phyloP scores from a whole-genome alignment of 2,329 filamentous ascomycete species.

The Clonostachys byssicola region DNA sequence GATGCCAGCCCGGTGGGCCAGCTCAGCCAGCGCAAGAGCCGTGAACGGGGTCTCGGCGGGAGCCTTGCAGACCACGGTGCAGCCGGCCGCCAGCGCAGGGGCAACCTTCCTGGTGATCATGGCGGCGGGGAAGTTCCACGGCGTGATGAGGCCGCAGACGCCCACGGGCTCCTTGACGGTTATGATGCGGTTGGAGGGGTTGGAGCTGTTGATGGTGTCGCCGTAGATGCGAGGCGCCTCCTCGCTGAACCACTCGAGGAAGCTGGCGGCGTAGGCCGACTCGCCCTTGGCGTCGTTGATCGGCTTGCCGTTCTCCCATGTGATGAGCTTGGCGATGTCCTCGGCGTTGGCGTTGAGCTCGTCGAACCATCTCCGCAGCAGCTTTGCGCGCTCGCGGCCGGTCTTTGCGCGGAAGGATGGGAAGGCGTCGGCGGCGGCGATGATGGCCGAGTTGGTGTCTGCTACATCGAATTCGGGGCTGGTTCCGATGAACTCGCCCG shows the following conservation, averaged over 20 bases:
- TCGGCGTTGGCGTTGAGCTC: slow-evolving; percentile 74
- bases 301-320: slow-evolving; percentile 88
- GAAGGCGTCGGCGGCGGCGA: slow-evolving; percentile 75
- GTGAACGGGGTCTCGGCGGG: slow-evolving; percentile 92
- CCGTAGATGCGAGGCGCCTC: slow-evolving; percentile 73
- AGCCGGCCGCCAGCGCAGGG: slow-evolving; percentile 85
- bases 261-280: slow-evolving; percentile 67
- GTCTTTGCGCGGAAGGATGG: slow-evolving; percentile 66
- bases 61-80: slow-evolving; percentile 88
- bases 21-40: slow-evolving; percentile 79
- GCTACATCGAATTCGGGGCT: slow-evolving; percentile 77
- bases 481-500: slow-evolving; percentile 74
- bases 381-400: slow-evolving; percentile 67
- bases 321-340: slow-evolving; percentile 78
- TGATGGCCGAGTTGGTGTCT: slow-evolving; percentile 79
- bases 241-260: slow-evolving; percentile 79
- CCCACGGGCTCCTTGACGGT: slow-evolving; percentile 82
- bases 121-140: slow-evolving; percentile 83
- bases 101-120: slow-evolving; percentile 71
- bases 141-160: slow-evolving; percentile 78
- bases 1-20: slow-evolving; percentile 82
- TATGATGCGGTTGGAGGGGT: slow-evolving; percentile 69
- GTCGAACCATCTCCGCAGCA: slow-evolving; percentile 79
- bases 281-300: slow-evolving; percentile 70
- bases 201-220: slow-evolving; percentile 66